Evolutionary conservation across 1,139 yeast genomes (phyloP).

Genomic region (Geotrichum candidum): DNA sequence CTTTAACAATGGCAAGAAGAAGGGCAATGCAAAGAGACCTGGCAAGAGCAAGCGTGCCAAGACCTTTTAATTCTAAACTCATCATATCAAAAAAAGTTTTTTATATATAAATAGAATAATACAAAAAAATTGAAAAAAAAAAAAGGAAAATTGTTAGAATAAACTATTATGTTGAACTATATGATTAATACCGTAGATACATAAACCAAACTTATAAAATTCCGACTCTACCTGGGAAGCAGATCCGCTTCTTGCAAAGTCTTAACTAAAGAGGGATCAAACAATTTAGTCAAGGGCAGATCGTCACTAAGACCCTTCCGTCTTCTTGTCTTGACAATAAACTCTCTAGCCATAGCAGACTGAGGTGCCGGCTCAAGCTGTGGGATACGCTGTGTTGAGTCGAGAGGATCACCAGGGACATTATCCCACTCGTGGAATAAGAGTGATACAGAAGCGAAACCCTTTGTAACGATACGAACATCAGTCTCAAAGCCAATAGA

Average conservation of each 20-base stretch:
- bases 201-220: not conserved
- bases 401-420: slow-evolving; percentile 92
- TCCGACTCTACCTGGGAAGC: slow-evolving; percentile 18
- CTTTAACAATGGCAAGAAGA: slow-evolving; percentile 53
- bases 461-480: slow-evolving; percentile 66
- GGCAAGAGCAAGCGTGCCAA: slow-evolving; percentile 62
- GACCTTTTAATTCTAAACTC: not conserved
- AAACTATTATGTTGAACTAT: not conserved
- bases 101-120: slow-evolving; percentile 1
- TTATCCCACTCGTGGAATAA: slow-evolving; percentile 65
- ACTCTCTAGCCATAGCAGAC: slow-evolving; percentile 74
- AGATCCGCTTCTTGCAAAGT: slow-evolving; percentile 49
- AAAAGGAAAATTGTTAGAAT: not conserved
- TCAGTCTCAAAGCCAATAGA: slow-evolving; percentile 88
- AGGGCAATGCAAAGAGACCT: slow-evolving; percentile 45
- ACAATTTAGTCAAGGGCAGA: slow-evolving; percentile 63
- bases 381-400: slow-evolving; percentile 55
- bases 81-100: slow-evolving; percentile 1
- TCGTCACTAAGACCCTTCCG: slow-evolving; percentile 75
- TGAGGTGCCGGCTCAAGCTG: slow-evolving; percentile 69
- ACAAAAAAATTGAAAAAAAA: not conserved
- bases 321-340: slow-evolving; percentile 79
- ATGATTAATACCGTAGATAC: not conserved
- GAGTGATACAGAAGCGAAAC: slow-evolving; percentile 66
- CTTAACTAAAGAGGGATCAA: slow-evolving; percentile 54